A percentile compares a stretch with the other conserved stretches of the same genome.
These are phyloP conservation scores for Phascolomyces articulosus DNA, from an alignment of 371 early-diverging fungal genomes.

Conservation along the genomic window DNA sequence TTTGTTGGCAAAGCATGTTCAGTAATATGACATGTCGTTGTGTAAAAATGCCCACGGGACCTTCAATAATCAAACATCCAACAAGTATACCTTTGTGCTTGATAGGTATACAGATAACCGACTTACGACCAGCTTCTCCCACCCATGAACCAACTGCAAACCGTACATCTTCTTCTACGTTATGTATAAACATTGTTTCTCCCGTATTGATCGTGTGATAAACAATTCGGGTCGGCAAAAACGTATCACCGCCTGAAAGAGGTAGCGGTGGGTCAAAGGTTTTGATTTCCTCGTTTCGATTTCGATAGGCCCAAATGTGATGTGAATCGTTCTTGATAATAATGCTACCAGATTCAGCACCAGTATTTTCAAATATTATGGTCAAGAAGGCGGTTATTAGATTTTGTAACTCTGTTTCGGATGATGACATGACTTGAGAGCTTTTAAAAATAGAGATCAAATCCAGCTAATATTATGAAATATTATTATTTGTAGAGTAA, in stretches of 20 bases:
- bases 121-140: constrained; percentile 40
- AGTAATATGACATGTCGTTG: constrained; percentile 56
- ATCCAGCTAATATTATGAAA: constrained; percentile 14
- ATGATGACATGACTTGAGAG: constrained; percentile 46
- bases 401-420: constrained; percentile 41
- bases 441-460: constrained; percentile 50
- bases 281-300: constrained; percentile 36
- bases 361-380: constrained; percentile 45
- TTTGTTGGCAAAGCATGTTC: constrained; percentile 57
- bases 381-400: constrained; percentile 41
- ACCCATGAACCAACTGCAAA: constrained; percentile 49
- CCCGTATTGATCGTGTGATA: constrained; percentile 42
- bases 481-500: no score
- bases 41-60: constrained; percentile 55
- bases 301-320: constrained; percentile 44
- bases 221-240: constrained; percentile 39
- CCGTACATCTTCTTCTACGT: constrained; percentile 38
- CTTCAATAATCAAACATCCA: constrained; percentile 59
- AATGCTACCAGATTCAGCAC: constrained; percentile 47
- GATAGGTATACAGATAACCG: constrained; percentile 60
- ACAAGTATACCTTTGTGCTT: constrained; percentile 49
- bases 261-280: constrained; percentile 45
- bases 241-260: constrained; percentile 23
- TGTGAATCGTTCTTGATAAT: constrained; percentile 42
- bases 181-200: constrained; percentile 43